These are phyloP conservation scores for Kockiozyma suomiensis DNA, from an alignment of 805 yeast genomes.

Conservation along the genomic window DNA sequence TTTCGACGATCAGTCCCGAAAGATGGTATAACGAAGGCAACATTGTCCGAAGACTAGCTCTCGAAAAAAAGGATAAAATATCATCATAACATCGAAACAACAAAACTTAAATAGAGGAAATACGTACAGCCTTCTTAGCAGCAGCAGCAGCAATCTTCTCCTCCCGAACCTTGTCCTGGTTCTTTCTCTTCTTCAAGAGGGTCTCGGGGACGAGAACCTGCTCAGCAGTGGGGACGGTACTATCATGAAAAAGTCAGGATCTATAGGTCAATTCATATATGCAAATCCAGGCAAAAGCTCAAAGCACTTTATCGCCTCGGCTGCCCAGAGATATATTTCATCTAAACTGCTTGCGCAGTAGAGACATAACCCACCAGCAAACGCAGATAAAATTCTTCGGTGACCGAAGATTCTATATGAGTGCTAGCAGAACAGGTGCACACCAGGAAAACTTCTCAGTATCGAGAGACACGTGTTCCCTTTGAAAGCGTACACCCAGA, in stretches of 20 bases:
- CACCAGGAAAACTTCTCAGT: slow-evolving; percentile 17
- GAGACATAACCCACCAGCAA: slow-evolving; percentile 31
- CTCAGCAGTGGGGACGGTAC: slow-evolving; percentile 49
- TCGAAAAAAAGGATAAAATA: slow-evolving; percentile 25
- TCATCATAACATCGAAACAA: slow-evolving; percentile 30
- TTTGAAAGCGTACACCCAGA: neutral
- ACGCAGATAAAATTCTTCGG: neutral
- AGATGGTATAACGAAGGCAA: slow-evolving; percentile 79
- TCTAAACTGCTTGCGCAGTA: slow-evolving; percentile 30
- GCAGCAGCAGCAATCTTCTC: slow-evolving; percentile 46
- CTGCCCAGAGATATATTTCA: slow-evolving; percentile 33
- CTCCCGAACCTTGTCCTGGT: slow-evolving; percentile 52
- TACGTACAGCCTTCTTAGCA: slow-evolving; percentile 39
- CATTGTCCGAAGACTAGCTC: slow-evolving; percentile 51
- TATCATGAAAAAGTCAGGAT: slow-evolving; percentile 37
- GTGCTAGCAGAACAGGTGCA: slow-evolving; percentile 6
- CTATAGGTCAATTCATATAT: neutral
- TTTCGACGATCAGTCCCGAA: slow-evolving; percentile 69
- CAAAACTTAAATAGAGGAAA: neutral
- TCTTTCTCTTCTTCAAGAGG: slow-evolving; percentile 55
- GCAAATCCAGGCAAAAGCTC: slow-evolving; percentile 21
- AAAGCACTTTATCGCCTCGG: slow-evolving; percentile 6
- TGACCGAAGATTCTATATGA: neutral
- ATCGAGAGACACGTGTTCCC: slow-evolving; percentile 10
- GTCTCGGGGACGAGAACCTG: slow-evolving; percentile 50